A percentile compares a stretch with the other conserved stretches of the same genome.
Evolutionary conservation across 2,329 filamentous ascomycete genomes (phyloP).

Genomic region (Acrodontium crateriforme): DNA sequence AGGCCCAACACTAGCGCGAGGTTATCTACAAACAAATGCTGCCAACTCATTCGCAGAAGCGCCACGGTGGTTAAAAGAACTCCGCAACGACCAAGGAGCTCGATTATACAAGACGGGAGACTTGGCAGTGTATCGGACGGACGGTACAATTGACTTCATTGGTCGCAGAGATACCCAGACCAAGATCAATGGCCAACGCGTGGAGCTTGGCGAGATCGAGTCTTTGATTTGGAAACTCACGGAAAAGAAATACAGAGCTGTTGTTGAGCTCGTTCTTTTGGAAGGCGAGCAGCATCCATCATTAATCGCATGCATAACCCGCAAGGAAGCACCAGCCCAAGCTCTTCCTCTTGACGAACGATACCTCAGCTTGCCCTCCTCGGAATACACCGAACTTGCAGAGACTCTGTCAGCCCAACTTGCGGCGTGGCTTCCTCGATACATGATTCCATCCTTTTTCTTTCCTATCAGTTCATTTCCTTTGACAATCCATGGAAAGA

Average conservation of each 20-base stretch:
- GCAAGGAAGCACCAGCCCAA: no score
- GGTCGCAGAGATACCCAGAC: constrained; percentile 9
- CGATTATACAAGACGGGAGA: neutral
- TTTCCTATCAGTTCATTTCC: neutral
- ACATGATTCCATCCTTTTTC: neutral
- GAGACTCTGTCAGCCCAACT: no score
- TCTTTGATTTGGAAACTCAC: no score
- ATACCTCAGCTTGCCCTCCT: no score
- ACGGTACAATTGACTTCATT: constrained; percentile 8
- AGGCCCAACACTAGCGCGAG: neutral
- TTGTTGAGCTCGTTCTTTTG: no score
- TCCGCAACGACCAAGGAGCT: neutral
- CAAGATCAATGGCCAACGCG: constrained; percentile 8
- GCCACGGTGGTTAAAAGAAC: neutral
- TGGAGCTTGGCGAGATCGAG: constrained; percentile 11
- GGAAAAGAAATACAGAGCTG: no score
- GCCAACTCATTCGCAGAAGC: neutral
- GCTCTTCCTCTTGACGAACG: no score
- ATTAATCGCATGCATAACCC: no score
- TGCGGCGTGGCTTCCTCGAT: neutral
- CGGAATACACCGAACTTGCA: no score
- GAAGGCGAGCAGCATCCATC: no score
- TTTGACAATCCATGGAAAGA: neutral
- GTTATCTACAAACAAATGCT: neutral
- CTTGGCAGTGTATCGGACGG: constrained; percentile 3